These are phyloP conservation scores for Metarhizium guizhouense DNA, from an alignment of 2,329 filamentous ascomycete species.

Conservation along the genomic window DNA sequence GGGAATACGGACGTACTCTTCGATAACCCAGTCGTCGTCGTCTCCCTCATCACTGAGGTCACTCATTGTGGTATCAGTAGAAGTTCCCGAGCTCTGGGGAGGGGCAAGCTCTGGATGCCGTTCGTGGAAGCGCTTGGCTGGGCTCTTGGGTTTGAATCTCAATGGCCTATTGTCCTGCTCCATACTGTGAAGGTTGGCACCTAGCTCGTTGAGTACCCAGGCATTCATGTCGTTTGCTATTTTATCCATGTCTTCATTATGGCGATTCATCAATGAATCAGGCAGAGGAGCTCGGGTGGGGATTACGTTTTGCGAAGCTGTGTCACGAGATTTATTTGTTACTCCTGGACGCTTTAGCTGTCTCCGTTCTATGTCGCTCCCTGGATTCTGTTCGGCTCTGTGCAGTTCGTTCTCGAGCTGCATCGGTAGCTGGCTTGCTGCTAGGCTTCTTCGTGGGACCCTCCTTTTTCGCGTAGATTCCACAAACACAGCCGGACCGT, in stretches of 20 bases:
- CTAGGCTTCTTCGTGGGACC: slow-evolving; percentile 12
- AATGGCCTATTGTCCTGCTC: slow-evolving; percentile 30
- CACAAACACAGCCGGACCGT: slow-evolving; percentile 43
- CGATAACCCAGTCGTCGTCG: slow-evolving; percentile 53
- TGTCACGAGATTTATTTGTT: slow-evolving; percentile 12
- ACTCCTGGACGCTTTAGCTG: slow-evolving; percentile 26
- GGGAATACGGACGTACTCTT: slow-evolving; percentile 55
- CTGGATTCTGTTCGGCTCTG: slow-evolving; percentile 1
- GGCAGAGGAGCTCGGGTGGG: slow-evolving; percentile 21
- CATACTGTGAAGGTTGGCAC: slow-evolving; percentile 39
- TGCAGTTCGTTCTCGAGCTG: neutral
- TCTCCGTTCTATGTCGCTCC: slow-evolving; percentile 11
- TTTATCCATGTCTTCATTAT: slow-evolving; percentile 37
- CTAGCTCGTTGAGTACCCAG: slow-evolving; percentile 51
- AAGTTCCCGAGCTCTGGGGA: neutral
- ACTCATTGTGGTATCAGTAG: slow-evolving; percentile 24
- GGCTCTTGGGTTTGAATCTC: slow-evolving; percentile 48
- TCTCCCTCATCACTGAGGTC: slow-evolving; percentile 35
- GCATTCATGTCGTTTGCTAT: slow-evolving; percentile 47
- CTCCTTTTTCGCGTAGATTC: slow-evolving; percentile 38
- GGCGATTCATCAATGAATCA: slow-evolving; percentile 21
- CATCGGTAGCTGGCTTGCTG: slow-evolving; percentile 6
- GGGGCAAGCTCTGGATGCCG: slow-evolving; percentile 36
- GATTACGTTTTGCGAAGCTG: slow-evolving; percentile 13
- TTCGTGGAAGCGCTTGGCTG: slow-evolving; percentile 44